These are phyloP conservation scores for Cladosporium phlei DNA, from an alignment of 2,329 filamentous ascomycete genomes.

Conservation along the genomic window DNA sequence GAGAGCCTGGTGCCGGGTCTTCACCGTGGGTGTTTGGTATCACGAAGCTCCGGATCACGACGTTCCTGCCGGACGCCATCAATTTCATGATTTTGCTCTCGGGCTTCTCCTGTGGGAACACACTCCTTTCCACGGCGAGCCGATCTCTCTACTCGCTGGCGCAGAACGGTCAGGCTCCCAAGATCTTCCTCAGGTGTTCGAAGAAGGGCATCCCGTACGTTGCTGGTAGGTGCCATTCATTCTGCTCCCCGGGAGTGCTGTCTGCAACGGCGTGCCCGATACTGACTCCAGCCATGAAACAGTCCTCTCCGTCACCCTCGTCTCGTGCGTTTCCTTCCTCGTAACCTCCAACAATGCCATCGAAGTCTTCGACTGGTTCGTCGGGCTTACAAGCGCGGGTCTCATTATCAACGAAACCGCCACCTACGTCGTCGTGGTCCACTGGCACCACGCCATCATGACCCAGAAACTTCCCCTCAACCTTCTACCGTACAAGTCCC, in stretches of 20 bases:
- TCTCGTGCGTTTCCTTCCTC: conserved; percentile 48
- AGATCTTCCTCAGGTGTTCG: conserved; percentile 52
- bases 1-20: conserved; percentile 26
- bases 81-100: conserved; percentile 65
- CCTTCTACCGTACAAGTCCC: conserved; percentile 46
- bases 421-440: conserved; percentile 27
- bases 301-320: conserved; percentile 52
- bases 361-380: conserved; percentile 33
- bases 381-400: conserved; percentile 31
- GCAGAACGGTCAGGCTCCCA: conserved; percentile 61
- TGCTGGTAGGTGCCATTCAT: conserved; percentile 38
- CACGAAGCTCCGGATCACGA: conserved; percentile 54
- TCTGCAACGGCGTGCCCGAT: neutral
- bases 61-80: conserved; percentile 56
- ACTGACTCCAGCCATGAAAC: neutral
- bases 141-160: conserved; percentile 53
- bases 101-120: conserved; percentile 55
- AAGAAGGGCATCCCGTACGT: conserved; percentile 72
- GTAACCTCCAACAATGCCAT: conserved; percentile 47
- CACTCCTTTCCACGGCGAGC: conserved; percentile 50
- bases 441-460: conserved; percentile 49
- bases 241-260: too few species aligned
- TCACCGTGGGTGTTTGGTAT: conserved; percentile 47
- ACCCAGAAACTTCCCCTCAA: conserved; percentile 43
- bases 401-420: conserved; percentile 31